phyloP scores from a whole-genome alignment of 192 early-diverging fungal species.

The Kappamyces sp. region DNA sequence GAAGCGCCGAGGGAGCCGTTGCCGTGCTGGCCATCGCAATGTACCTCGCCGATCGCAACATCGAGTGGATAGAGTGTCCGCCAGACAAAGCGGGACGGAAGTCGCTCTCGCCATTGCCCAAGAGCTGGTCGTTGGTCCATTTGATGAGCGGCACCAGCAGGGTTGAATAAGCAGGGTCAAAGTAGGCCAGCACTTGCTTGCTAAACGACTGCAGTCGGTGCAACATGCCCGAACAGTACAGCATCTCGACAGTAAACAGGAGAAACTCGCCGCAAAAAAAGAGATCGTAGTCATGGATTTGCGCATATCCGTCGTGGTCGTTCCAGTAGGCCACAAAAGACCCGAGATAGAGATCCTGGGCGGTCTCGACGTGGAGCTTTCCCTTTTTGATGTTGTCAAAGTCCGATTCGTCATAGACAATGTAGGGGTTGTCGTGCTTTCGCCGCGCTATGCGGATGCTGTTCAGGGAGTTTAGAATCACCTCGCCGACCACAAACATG shows the following conservation, averaged over 20 bases:
- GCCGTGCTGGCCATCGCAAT: neutral
- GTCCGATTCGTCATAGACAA: neutral
- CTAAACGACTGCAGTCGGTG: conserved; percentile 22
- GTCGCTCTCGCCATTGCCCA: too few species aligned
- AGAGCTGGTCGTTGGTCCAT: neutral
- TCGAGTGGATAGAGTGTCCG: neutral
- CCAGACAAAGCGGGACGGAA: neutral
- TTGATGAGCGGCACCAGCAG: conserved; percentile 16
- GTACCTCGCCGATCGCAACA: neutral
- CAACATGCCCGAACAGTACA: conserved; percentile 15
- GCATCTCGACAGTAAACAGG: conserved; percentile 23
- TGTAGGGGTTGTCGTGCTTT: conserved; percentile 9
- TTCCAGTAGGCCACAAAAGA: conserved; percentile 20
- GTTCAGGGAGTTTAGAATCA: conserved; percentile 33
- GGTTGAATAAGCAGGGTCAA: conserved; percentile 6
- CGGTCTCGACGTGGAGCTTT: conserved; percentile 1
- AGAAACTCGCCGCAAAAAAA: conserved; percentile 9
- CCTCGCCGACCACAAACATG: conserved; percentile 25
- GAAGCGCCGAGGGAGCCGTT: neutral
- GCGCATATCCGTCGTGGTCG: conserved; percentile 18
- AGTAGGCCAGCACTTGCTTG: conserved; percentile 18
- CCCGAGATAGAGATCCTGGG: conserved; percentile 10
- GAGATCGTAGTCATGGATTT: conserved; percentile 16
- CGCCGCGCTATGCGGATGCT: conserved; percentile 11
- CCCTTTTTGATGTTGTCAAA: neutral